Evolutionary conservation across 805 yeast genomes (phyloP), one percentile per base, ranked within the genome.

Genomic region (Priceomyces fermenticarens): DNA sequence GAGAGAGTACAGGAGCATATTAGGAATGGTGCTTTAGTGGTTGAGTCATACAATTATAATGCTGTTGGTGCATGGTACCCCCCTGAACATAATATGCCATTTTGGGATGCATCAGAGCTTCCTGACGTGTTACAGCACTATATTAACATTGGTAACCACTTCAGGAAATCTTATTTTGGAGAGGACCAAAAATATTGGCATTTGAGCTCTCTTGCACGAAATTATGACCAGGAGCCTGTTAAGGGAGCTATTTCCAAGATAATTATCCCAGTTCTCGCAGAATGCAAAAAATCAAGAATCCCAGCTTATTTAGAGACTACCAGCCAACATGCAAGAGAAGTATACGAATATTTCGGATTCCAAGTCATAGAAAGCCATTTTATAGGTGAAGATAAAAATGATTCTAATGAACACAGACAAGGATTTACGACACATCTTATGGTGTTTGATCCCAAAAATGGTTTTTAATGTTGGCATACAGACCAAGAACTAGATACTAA

Each of bases 21-120:
- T 9, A 30, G 37, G 5, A 26, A 36, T 14, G 41, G 43, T 8
- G 43, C 41, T 2, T 15, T 4, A 12, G 20, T 40, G 2, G 20
- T 30, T 11, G 45, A 44, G 14, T 23, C 37, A 6, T 16, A 41
- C 25, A 35, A 41, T 15, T 44, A 23, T 35, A 39, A 39, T 16
- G 45, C 47, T n/a, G 40, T 44, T 7, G 45, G 42, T 8, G 30
- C 38, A n/a, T 44, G 47, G 47, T 44, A 33, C 15, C 38, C 42
- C 11, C 47, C 47, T 23, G 44, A 39, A 2, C 23, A 29, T 3
- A 36, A 32, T 13, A 15, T 7, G 8, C 29, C 27, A 6, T n/a
- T n/a, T n/a, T n/a, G n/a, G 4, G 36, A 16, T 16, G 29, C 16
- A n/a, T 10, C 17, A n/a, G 25, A 13, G 9, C 15, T 9, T 15